Evolutionary conservation across 768 basidiomycete genomes (phyloP).

Genomic region (Tylopilus plumbeoviolaceoides): DNA sequence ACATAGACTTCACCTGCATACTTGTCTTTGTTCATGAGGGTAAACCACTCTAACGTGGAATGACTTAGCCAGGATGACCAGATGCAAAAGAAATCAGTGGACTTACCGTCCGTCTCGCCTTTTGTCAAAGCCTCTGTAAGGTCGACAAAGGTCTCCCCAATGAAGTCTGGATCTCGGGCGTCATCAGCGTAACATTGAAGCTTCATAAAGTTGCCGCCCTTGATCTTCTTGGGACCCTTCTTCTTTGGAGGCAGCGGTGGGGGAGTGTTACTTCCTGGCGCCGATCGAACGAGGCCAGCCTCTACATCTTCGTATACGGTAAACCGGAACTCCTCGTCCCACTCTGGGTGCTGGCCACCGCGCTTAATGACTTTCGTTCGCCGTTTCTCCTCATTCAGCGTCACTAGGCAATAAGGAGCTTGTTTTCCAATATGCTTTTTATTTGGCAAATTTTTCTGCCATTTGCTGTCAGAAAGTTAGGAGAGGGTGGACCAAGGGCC

Average conservation of each 20-base stretch:
- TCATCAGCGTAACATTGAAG: slow-evolving; percentile 94
- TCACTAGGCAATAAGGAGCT: slow-evolving; percentile 88
- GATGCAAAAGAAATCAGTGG: neutral
- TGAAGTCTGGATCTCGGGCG: slow-evolving; percentile 89
- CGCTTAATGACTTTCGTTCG: slow-evolving; percentile 93
- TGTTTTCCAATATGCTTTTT: slow-evolving; percentile 95
- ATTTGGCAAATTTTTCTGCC: slow-evolving; percentile 82
- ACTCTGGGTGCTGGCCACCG: slow-evolving; percentile 97
- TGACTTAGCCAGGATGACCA: slow-evolving; percentile 9
- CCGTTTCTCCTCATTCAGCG: slow-evolving; percentile 76
- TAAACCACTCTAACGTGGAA: slow-evolving; percentile 80
- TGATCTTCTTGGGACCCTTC: slow-evolving; percentile 47
- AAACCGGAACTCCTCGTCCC: slow-evolving; percentile 98
- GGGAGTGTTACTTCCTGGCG: slow-evolving; percentile 43
- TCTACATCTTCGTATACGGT: slow-evolving; percentile 75
- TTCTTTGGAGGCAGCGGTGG: slow-evolving; percentile 71
- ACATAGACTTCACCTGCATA: slow-evolving; percentile 95
- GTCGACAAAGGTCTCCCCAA: slow-evolving; percentile 88
- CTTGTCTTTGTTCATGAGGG: slow-evolving; percentile 82
- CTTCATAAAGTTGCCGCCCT: slow-evolving; percentile 71
- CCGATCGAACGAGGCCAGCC: slow-evolving; percentile 45
- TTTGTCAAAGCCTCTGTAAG: slow-evolving; percentile 87
- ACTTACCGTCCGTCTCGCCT: slow-evolving; percentile 94
- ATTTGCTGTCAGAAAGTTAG: slow-evolving; percentile 18
- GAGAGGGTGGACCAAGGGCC: slow-evolving; percentile 29